Percentiles rank a stretch among this genome's conserved stretches.
Evolutionary conservation across 805 yeast species (phyloP).

Genomic region (Myxozyma udenii): DNA sequence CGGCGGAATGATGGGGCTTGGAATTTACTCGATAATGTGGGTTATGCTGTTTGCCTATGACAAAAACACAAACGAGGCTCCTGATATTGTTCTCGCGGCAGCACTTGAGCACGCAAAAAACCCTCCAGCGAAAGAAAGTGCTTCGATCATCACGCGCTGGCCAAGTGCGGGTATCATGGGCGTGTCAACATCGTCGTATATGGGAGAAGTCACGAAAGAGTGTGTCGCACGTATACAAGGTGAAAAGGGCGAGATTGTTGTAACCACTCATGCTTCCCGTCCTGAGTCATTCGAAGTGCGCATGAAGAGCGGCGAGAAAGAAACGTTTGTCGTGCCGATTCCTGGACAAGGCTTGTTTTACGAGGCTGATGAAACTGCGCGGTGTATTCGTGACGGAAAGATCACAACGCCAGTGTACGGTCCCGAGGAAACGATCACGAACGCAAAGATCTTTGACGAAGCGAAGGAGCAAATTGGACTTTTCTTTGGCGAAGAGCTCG

Average conservation of each 20-base stretch:
- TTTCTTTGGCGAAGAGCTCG: too few relatives aligned
- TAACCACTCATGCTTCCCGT: neutral
- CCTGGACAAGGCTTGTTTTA: conserved; percentile 47
- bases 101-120: neutral
- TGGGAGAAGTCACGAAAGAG: neutral
- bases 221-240: conserved; percentile 17
- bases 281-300: neutral
- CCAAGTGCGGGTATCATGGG: neutral
- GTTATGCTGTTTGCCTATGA: conserved; percentile 23
- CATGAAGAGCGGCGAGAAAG: neutral
- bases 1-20: conserved; percentile 57
- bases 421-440: too few relatives aligned
- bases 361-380: conserved; percentile 55
- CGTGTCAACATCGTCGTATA: neutral
- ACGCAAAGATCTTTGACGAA: too few relatives aligned
- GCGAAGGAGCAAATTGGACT: too few relatives aligned
- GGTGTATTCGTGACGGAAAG: conserved; percentile 43
- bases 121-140: neutral
- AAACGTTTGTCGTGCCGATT: neutral
- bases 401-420: too few relatives aligned
- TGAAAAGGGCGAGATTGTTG: conserved; percentile 23
- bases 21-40: conserved; percentile 52
- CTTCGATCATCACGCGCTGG: neutral
- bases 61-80: neutral
- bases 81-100: conserved; percentile 6